These are phyloP conservation scores for Alternaria infectoria DNA, from an alignment of 2,329 filamentous ascomycete genomes.

Conservation along the genomic window DNA sequence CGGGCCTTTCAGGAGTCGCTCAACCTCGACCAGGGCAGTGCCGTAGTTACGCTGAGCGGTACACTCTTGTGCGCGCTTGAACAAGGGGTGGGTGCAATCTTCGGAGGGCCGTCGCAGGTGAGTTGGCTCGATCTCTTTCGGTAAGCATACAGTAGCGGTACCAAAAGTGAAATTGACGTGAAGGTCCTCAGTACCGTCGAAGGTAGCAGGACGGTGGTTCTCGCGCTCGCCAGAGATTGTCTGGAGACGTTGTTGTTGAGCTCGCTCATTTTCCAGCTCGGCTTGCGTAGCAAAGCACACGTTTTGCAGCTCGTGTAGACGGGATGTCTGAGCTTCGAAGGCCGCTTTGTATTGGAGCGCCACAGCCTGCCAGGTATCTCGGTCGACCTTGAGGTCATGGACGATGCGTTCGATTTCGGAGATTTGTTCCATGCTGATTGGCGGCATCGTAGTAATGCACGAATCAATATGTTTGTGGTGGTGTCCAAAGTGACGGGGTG, in stretches of 20 bases:
- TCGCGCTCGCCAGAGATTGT: background rate
- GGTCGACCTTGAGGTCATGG: conserved; percentile 34
- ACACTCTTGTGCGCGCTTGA: conserved; percentile 27
- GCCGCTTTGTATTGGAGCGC: conserved; percentile 36
- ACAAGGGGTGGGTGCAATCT: conserved; percentile 19
- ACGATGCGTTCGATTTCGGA: conserved; percentile 23
- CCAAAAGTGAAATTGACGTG: conserved; percentile 9
- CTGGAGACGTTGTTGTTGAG: conserved; percentile 19
- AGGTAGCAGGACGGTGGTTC: background rate
- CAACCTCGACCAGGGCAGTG: conserved; percentile 31
- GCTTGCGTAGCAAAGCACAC: conserved; percentile 41
- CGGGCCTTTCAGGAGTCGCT: conserved; percentile 33
- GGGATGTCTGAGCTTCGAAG: conserved; percentile 33
- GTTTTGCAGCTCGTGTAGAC: conserved; percentile 32
- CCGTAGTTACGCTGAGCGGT: conserved; percentile 26
- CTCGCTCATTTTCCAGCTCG: conserved; percentile 40
- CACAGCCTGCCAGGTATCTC: conserved; percentile 39
- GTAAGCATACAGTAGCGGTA: conserved; percentile 19
- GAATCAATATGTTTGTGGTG: conserved; percentile 5
- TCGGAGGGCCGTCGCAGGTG: background rate
- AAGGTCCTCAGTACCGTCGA: conserved; percentile 10
- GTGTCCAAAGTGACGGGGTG: conserved; percentile 1
- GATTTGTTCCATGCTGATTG: conserved; percentile 8
- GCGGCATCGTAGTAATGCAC: conserved; percentile 26
- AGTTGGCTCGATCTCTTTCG: background rate